Conservation (phyloP, 2,329 filamentous ascomycete genomes). For the Xylariales sp. region DNA sequence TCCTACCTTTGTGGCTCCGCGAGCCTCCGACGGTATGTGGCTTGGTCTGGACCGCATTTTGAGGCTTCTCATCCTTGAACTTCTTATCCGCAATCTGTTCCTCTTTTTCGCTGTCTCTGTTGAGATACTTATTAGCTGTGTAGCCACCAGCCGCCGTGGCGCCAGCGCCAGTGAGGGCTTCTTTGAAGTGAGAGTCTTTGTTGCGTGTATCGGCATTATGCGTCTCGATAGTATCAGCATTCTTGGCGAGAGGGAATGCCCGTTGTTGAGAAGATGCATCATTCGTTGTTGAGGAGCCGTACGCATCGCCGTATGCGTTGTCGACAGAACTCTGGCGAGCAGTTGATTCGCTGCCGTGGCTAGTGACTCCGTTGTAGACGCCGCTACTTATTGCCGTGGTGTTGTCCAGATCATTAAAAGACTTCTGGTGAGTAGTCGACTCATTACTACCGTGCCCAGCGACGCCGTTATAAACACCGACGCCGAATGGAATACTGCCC, state of each 20-base stretch:
- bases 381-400: conserved; percentile 13
- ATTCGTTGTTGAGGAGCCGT: conserved; percentile 23
- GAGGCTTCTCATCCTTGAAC: conserved; percentile 1
- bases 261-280: conserved; percentile 34
- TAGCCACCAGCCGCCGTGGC: conserved; percentile 19
- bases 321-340: too few relatives aligned
- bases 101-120: background rate
- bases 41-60: background rate
- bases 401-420: background rate
- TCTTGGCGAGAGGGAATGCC: conserved; percentile 33
- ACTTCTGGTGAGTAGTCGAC: background rate
- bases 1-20: background rate
- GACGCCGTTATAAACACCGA: conserved; percentile 45
- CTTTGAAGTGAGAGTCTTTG: conserved; percentile 37
- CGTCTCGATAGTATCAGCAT: background rate
- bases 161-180: conserved; percentile 35
- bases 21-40: background rate
- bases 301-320: too few relatives aligned
- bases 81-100: background rate
- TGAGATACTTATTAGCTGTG: conserved; percentile 17
- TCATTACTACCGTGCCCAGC: conserved; percentile 42
- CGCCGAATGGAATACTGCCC: conserved; percentile 46
- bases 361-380: conserved; percentile 32
- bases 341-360: conserved; percentile 39
- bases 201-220: background rate